Base-by-base conservation (phyloP, 1,139 yeast species). In the Sugiyamaella castrensis region DNA sequence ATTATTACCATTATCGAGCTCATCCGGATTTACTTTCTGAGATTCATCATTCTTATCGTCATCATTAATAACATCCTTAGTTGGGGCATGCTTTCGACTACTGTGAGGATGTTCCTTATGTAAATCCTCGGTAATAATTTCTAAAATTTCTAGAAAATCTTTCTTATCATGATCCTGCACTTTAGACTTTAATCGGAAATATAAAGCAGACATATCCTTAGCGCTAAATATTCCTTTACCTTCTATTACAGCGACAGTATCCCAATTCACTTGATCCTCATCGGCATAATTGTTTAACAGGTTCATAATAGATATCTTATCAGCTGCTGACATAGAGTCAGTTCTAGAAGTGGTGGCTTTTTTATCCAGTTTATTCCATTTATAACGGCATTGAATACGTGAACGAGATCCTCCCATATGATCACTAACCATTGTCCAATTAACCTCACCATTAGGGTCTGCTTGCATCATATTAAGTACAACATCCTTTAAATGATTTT, bases 401-500 rank as follows among this genome's bases (percentile, higher is more conserved):
- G 95, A 86, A 53, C 98, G 76, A 1, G 80, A 73, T 2, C 97
- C 97, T 37, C 87, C 83, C 95, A 91, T 88, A 43, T 79, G 72
- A 62, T 91, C 97, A 61, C 94, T 83, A 1, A 91, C 94, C 10
- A 82, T 72, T 0, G 97, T 89, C 97, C 98, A 91, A 65, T 91
- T 91, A 43, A 89, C 80, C 1, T 76, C 68, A 37, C 53, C 66
- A 37, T 45, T 57, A 35, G 62, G 65, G 36, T 60, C 63, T 19
- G 53, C 57, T 13, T 62, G 61, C 41, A 53, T 44, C 57, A 76
- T 65, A 37, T 67, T 67, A 1, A 73, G 63, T 11, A 89, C 84
- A 16, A 87, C 81, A 10, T 70, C 68, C 47, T 76, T 75, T 53
- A 91, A 71, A 45, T 71, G 70, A 24, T 71, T 73, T 64, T 89